A percentile compares a stretch with the other conserved stretches of the same genome.
These are phyloP conservation scores for Raffaelea arxii DNA, from an alignment of 2,329 filamentous ascomycete genomes.

Conservation along the genomic window DNA sequence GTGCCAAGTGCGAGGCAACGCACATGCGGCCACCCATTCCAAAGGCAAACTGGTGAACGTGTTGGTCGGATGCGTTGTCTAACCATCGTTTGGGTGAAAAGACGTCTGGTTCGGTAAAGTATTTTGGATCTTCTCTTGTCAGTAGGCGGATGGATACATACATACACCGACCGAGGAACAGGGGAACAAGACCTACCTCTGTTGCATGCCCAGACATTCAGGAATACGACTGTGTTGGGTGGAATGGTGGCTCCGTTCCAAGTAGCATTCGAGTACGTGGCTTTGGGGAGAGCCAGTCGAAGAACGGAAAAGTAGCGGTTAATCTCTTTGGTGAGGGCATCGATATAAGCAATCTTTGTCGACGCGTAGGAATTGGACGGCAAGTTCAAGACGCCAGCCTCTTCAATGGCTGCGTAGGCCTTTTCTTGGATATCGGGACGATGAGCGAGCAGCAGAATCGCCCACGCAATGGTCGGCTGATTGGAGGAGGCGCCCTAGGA, in stretches of 20 bases:
- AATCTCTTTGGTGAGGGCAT: slow-evolving; percentile 67
- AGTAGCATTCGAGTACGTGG: slow-evolving; percentile 59
- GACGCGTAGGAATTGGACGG: slow-evolving; percentile 52
- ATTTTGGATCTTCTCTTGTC: slow-evolving; percentile 39
- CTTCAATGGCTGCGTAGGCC: slow-evolving; percentile 59
- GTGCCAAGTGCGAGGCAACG: slow-evolving; percentile 1
- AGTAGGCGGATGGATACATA: not conserved
- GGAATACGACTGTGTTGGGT: slow-evolving; percentile 67
- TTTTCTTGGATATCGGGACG: slow-evolving; percentile 61
- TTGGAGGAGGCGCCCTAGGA: not conserved
- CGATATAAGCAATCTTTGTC: slow-evolving; percentile 67
- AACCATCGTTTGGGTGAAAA: slow-evolving; percentile 65
- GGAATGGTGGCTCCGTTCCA: slow-evolving; percentile 60
- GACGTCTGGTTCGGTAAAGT: slow-evolving; percentile 52
- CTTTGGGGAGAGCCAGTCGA: slow-evolving; percentile 64
- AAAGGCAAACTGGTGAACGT: slow-evolving; percentile 2
- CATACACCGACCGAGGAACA: not conserved
- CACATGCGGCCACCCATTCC: slow-evolving; percentile 6
- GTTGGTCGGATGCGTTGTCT: not conserved
- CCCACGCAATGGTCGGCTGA: slow-evolving; percentile 42
- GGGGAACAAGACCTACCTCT: not conserved
- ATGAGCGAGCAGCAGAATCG: slow-evolving; percentile 52
- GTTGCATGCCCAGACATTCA: slow-evolving; percentile 23
- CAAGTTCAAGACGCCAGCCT: slow-evolving; percentile 45
- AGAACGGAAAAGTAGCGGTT: slow-evolving; percentile 72